Base-by-base conservation (phyloP, 352 stramenopile species). In the Poterioochromonas sp. region DNA sequence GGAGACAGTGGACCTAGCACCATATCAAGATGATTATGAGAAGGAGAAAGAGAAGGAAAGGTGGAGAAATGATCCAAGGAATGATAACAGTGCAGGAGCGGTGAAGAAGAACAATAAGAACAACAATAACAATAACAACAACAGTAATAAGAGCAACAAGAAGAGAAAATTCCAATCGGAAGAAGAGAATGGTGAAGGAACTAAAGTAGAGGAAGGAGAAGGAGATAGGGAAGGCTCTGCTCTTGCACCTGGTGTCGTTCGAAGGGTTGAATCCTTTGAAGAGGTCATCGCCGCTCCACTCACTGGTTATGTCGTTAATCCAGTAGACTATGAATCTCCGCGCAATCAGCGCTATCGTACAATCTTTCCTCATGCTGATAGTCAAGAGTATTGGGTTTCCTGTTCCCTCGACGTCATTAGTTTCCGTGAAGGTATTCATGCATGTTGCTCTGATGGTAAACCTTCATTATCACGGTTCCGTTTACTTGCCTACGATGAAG, bases 401-500 rank as follows among this genome's bases (percentile, higher is more conserved):
- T 78, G 71, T 29, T 43, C 71, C 5, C 34, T 78, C 5, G 26
- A 1, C 5, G 71, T 78, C 8, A 29, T 65, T 29, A 53, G n/a
- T 35, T 26, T 39, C 1, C 43, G 47, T 1, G 35, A 78, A 15
- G 71, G 71, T 39, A 37, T 78, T 12, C 54, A 78, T 53, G 71
- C 71, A 12, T 78, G 71, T 53, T 22, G 70, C 34, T 26, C 63
- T 29, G 15, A 40, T 22, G 89, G 87, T 18, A 94, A 94, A 77
- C 70, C 87, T 34, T 91, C 88, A 0, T 84, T 91, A 78, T 93
- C 89, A 20, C 78, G 87, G 34, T 83, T 95, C 39, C 81, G 80
- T 20, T 82, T 91, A 47, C 69, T 91, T 32, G 79, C 78, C 0
- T 78, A 80, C 34, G 86, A 89, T 64, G 85, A 84, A 0, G 71